Percentiles rank a stretch among this genome's conserved stretches.
Evolutionary conservation across 23 red algal species (phyloP).

Genomic region (Gracilaria vermiculophylla): DNA sequence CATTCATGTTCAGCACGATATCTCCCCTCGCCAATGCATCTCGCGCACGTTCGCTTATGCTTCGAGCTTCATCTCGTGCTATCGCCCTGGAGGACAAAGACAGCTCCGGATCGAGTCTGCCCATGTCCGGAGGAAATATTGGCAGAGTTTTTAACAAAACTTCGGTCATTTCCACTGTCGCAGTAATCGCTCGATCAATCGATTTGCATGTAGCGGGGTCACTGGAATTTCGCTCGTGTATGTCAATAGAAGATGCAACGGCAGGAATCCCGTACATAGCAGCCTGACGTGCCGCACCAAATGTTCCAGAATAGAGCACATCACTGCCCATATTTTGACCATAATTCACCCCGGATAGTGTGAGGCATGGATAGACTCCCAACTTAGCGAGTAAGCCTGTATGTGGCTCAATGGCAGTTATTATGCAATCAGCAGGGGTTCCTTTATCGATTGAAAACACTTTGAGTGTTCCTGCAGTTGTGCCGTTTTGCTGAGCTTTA

Average conservation of each 20-base stretch:
- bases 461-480: background rate
- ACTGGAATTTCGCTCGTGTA: background rate
- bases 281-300: slow-evolving; percentile 90
- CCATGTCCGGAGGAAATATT: slow-evolving; percentile 10
- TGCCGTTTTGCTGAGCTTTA: background rate
- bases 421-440: slow-evolving; percentile 89
- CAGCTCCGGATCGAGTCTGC: background rate
- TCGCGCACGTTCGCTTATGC: background rate
- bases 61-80: background rate
- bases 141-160: slow-evolving; percentile 17
- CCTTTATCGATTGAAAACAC: slow-evolving; percentile 83
- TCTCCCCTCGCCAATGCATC: slow-evolving; percentile 83
- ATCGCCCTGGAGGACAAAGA: background rate
- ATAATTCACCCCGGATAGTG: slow-evolving; percentile 86
- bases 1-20: slow-evolving; percentile 86
- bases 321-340: slow-evolving; percentile 93
- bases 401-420: slow-evolving; percentile 74
- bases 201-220: background rate
- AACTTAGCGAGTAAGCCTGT: slow-evolving; percentile 58
- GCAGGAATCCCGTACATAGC: slow-evolving; percentile 91
- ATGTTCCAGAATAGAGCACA: slow-evolving; percentile 96
- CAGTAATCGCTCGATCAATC: slow-evolving; percentile 13
- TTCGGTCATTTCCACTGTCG: slow-evolving; percentile 16
- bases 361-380: slow-evolving; percentile 34
- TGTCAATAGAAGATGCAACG: slow-evolving; percentile 71